Conservation (phyloP, 2,329 filamentous ascomycete genomes). For the Exserohilum rostratum region DNA sequence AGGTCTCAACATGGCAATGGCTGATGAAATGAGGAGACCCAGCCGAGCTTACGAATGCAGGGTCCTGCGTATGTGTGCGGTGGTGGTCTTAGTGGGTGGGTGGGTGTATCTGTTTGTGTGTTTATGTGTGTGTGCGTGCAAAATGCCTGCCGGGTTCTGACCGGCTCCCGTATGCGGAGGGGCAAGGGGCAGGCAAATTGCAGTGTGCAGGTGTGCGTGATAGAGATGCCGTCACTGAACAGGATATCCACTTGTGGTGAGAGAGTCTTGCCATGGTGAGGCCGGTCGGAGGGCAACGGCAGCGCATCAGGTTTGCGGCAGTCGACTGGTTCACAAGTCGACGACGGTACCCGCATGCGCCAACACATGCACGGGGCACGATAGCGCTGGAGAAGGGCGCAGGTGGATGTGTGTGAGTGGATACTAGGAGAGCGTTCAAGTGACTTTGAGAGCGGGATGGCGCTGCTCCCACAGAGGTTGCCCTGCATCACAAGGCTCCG, state of each 20-base stretch:
- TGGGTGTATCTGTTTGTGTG: too few relatives aligned
- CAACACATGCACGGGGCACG: slow-evolving; percentile 6
- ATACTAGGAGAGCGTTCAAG: slow-evolving; percentile 10
- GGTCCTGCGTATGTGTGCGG: slow-evolving; percentile 15
- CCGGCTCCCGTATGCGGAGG: slow-evolving; percentile 1
- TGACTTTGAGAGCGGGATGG: slow-evolving; percentile 25
- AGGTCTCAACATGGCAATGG: slow-evolving; percentile 18
- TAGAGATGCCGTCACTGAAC: neutral
- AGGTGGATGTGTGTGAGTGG: neutral
- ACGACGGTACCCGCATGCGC: slow-evolving; percentile 7
- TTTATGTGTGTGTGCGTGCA: neutral
- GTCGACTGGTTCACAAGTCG: neutral
- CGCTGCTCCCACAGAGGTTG: slow-evolving; percentile 24
- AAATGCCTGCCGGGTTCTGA: slow-evolving; percentile 17
- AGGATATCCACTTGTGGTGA: slow-evolving; percentile 1
- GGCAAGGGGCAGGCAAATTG: too few relatives aligned
- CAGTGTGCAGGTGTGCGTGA: neutral
- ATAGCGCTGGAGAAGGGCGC: slow-evolving; percentile 11
- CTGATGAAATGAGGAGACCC: slow-evolving; percentile 24
- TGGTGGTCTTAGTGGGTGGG: neutral
- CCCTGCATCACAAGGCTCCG: slow-evolving; percentile 25
- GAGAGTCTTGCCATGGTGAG: neutral
- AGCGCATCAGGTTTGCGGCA: neutral
- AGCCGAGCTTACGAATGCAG: slow-evolving; percentile 25
- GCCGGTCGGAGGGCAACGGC: neutral